Evolutionary conservation across 768 basidiomycete genomes (phyloP).

Genomic region (Russula virescens): DNA sequence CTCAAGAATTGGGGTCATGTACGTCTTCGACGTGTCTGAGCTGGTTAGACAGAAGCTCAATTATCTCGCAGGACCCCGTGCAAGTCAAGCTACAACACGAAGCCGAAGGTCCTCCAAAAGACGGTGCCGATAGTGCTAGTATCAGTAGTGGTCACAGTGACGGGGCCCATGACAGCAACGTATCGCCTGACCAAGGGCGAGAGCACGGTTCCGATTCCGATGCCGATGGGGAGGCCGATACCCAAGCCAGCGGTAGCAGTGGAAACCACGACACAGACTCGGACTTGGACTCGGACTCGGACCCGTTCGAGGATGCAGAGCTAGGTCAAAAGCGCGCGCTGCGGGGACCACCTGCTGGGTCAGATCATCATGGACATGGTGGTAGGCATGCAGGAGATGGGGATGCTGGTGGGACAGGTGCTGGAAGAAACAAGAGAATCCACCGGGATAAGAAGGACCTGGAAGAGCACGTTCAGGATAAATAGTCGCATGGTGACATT

Average conservation of each 20-base stretch:
- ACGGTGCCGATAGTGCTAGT: not conserved
- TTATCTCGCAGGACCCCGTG: constrained; percentile 28
- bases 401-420: not conserved
- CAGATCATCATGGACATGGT: not conserved
- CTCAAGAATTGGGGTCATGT: constrained; percentile 35
- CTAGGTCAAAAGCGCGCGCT: not conserved
- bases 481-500: no score
- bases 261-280: not conserved
- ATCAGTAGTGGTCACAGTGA: no score
- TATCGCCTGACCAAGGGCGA: not conserved
- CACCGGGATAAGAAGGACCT: not conserved
- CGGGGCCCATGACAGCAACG: not conserved
- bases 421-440: not conserved
- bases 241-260: not conserved
- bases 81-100: constrained; percentile 26
- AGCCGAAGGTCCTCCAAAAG: not conserved
- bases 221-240: constrained; percentile 9
- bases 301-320: constrained; percentile 19
- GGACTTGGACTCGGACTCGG: constrained; percentile 14
- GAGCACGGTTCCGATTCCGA: not conserved
- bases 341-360: not conserved
- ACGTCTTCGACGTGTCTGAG: not conserved
- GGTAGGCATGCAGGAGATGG: not conserved
- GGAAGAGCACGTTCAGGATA: not conserved
- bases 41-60: not conserved